Conservation (phyloP, 2,329 filamentous ascomycete species). For the Cytospora chrysosperma region DNA sequence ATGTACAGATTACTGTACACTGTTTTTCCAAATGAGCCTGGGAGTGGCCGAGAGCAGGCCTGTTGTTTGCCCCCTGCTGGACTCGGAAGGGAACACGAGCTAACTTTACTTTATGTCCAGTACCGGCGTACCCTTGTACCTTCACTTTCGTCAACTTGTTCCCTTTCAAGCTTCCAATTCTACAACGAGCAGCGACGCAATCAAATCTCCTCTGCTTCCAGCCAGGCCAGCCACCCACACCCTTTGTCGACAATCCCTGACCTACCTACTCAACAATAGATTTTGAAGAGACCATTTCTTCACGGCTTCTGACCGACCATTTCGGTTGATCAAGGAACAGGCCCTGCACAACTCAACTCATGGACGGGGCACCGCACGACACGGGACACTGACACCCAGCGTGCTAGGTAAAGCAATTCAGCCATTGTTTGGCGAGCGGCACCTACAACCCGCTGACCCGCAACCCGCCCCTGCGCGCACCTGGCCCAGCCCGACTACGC, state of each 20-base stretch:
- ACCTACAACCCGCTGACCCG: conserved; percentile 2
- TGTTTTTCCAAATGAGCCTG: not conserved
- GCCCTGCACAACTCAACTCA: conserved; percentile 16
- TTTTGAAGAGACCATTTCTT: not conserved
- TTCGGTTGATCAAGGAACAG: conserved; percentile 12
- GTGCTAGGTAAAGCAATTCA: not conserved
- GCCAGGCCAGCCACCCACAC: not conserved
- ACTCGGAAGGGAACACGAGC: not conserved
- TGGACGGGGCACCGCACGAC: conserved; percentile 13
- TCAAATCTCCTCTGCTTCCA: not conserved
- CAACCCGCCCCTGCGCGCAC: conserved; percentile 18
- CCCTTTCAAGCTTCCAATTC: not conserved
- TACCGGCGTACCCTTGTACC: not conserved
- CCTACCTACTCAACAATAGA: conserved; percentile 2
- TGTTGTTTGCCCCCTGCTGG: no score
- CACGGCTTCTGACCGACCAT: conserved; percentile 7
- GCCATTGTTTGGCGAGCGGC: not conserved
- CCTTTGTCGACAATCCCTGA: not conserved
- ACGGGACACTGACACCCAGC: conserved; percentile 10
- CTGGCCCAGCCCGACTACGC: conserved; percentile 1
- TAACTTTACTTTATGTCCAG: not conserved
- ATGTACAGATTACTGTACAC: no score
- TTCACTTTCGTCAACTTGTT: not conserved
- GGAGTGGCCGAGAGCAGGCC: no score
- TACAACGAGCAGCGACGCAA: not conserved